Percentiles rank a stretch among this genome's conserved stretches.
Conservation (phyloP, 164 flowering plant genomes). For the Magnolia sinica region DNA sequence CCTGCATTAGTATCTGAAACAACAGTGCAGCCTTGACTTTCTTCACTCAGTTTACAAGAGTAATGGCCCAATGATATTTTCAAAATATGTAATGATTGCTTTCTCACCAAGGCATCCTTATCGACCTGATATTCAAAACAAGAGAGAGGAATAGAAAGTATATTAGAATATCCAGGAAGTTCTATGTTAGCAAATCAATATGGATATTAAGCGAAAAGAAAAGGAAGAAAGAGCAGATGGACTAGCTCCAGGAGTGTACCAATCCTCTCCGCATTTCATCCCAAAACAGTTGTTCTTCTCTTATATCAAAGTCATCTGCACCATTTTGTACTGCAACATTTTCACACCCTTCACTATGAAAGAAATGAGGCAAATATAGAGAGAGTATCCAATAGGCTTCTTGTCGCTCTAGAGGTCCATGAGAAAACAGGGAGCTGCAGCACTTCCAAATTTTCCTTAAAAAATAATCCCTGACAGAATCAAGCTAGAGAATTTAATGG, state of each 20-base stretch:
- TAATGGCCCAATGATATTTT: conserved; percentile 35
- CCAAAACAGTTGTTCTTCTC: conserved; percentile 64
- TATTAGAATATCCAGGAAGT: not conserved
- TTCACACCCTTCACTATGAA: conserved; percentile 28
- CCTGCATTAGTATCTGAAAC: conserved; percentile 16
- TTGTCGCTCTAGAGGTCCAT: conserved; percentile 68
- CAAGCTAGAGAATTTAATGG: not conserved
- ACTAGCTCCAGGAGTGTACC: conserved; percentile 42
- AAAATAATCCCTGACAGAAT: conserved; percentile 48
- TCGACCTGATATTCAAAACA: conserved; percentile 52
- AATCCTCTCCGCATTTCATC: conserved; percentile 76
- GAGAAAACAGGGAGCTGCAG: conserved; percentile 59
- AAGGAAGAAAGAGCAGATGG: not conserved
- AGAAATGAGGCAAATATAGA: conserved; percentile 48
- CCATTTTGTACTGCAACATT: conserved; percentile 18
- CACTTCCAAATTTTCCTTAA: conserved; percentile 60
- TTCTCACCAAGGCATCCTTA: conserved; percentile 74
- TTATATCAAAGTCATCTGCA: conserved; percentile 51
- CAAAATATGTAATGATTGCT: conserved; percentile 73
- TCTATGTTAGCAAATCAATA: not conserved
- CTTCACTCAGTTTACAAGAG: conserved; percentile 21
- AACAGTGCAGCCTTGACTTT: conserved; percentile 15
- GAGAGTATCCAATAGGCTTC: conserved; percentile 79
- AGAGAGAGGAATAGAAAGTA: not conserved
- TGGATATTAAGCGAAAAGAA: conserved; percentile 1